Conservation (phyloP, 176 grass and related monocot species). For the Poa annua region DNA sequence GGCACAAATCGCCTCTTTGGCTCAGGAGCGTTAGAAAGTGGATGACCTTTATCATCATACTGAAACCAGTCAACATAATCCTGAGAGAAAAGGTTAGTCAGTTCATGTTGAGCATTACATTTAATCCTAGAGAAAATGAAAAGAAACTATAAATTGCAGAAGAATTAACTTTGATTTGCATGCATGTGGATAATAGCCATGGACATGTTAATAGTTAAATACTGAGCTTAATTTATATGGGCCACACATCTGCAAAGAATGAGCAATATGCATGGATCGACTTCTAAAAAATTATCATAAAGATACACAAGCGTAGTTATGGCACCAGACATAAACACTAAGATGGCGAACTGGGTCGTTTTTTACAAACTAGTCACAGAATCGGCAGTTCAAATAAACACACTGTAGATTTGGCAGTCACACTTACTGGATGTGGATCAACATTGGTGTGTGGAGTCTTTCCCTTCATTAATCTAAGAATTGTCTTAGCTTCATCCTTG, state of each 20-base stretch:
- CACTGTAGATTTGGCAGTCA: constrained; percentile 2
- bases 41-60: constrained; percentile 91
- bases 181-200: constrained; percentile 5
- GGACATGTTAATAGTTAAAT: constrained; percentile 19
- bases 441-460: constrained; percentile 83
- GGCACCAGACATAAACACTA: constrained; percentile 12
- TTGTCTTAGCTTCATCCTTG: constrained; percentile 85
- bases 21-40: constrained; percentile 97
- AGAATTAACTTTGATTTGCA: constrained; percentile 25
- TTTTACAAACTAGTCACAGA: constrained; percentile 13
- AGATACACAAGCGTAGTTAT: not conserved
- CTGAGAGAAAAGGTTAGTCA: constrained; percentile 49
- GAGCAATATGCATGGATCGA: not conserved
- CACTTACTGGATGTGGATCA: constrained; percentile 90
- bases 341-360: not conserved
- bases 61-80: constrained; percentile 99
- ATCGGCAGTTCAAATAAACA: not conserved
- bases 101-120: constrained; percentile 8
- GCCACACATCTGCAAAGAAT: not conserved
- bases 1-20: constrained; percentile 96
- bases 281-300: not conserved
- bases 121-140: constrained; percentile 32
- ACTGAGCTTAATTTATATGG: not conserved
- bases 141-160: constrained; percentile 21
- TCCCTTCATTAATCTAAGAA: constrained; percentile 80